phyloP scores from a whole-genome alignment of 129 eudicot genomes.

The Flaveria sonorensis region DNA sequence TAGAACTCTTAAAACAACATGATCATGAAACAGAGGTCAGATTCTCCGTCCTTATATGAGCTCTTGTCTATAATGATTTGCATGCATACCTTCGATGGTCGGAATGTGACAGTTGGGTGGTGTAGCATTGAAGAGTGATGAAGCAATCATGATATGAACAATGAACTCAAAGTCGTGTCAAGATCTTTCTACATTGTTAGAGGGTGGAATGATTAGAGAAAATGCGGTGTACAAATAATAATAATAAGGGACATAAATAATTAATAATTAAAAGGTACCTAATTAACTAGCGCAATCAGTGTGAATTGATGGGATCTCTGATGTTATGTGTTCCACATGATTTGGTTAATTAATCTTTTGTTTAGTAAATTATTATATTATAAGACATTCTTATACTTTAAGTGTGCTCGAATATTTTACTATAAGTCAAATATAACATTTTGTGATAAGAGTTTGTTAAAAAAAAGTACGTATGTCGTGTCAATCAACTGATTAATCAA shows the following conservation, averaged over 20 bases:
- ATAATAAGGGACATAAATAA: background rate
- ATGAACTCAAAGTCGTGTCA: slow-evolving; percentile 2
- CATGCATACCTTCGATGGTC: background rate
- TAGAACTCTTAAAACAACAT: too few relatives aligned
- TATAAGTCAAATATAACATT: too few relatives aligned
- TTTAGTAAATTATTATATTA: too few relatives aligned
- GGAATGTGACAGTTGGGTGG: background rate
- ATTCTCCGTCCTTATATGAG: too few relatives aligned
- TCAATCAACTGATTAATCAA: background rate
- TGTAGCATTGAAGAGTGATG: background rate
- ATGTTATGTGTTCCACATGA: slow-evolving; percentile 35
- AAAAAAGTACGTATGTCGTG: too few relatives aligned
- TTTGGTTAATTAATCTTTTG: too few relatives aligned
- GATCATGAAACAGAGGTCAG: too few relatives aligned
- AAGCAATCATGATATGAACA: background rate
- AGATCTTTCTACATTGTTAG: slow-evolving; percentile 12
- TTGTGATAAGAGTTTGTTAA: too few relatives aligned
- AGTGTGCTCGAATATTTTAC: too few relatives aligned
- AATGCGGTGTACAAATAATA: slow-evolving; percentile 26
- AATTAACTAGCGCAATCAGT: slow-evolving; percentile 34
- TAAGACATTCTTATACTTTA: too few relatives aligned
- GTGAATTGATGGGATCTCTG: slow-evolving; percentile 22
- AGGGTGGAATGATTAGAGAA: slow-evolving; percentile 15
- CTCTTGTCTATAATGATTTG: too few relatives aligned
- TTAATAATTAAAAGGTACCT: slow-evolving; percentile 23